Conservation (phyloP, 805 yeast species). For the Lipomyces sp. region DNA sequence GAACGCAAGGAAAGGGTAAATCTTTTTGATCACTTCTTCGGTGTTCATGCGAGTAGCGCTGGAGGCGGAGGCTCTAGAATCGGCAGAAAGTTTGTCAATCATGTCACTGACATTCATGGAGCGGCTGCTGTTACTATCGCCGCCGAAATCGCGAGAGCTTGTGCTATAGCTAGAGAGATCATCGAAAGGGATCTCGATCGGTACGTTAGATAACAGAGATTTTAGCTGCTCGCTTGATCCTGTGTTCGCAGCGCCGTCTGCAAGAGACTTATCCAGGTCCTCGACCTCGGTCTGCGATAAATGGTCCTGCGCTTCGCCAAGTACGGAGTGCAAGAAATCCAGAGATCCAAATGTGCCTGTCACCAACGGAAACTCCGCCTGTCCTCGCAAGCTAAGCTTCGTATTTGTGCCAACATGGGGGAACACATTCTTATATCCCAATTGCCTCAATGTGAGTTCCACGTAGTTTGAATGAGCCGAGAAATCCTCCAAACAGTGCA, state of each 20-base stretch:
- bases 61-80: constrained; percentile 9
- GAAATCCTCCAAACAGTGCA: constrained; percentile 32
- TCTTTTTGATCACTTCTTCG: constrained; percentile 18
- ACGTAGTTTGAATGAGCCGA: constrained; percentile 31
- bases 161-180: background rate
- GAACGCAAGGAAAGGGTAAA: constrained; percentile 26
- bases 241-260: constrained; percentile 6
- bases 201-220: constrained; percentile 24
- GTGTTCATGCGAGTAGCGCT: constrained; percentile 5
- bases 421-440: constrained; percentile 29
- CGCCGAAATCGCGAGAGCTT: background rate
- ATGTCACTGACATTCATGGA: constrained; percentile 8
- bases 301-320: constrained; percentile 31
- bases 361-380: constrained; percentile 30
- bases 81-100: constrained; percentile 14
- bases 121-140: background rate
- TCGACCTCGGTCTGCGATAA: constrained; percentile 30
- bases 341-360: constrained; percentile 34
- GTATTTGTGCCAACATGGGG: constrained; percentile 32
- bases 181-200: constrained; percentile 13
- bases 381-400: constrained; percentile 26
- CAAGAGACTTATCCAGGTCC: constrained; percentile 25
- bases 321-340: constrained; percentile 31
- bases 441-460: constrained; percentile 28
- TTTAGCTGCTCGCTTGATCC: constrained; percentile 16